phyloP scores from a whole-genome alignment of 139 green algal species.

The Eudorina sp. region DNA sequence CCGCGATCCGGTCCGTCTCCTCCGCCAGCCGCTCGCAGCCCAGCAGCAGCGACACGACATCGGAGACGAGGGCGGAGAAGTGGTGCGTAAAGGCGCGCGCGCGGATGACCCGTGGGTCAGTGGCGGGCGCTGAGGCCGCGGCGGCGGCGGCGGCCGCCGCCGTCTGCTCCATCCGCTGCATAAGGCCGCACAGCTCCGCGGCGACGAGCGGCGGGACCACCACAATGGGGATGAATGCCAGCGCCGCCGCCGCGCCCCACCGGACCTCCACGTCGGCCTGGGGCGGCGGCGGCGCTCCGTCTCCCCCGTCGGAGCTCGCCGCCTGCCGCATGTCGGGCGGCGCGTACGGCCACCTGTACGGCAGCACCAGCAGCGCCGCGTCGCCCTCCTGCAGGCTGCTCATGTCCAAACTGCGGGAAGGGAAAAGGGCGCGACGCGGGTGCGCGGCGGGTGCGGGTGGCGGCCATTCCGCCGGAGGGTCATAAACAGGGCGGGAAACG shows the following conservation, averaged over 20 bases:
- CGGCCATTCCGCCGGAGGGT: no score
- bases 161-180: conserved; percentile 17
- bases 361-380: conserved; percentile 36
- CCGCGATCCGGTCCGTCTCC: not conserved
- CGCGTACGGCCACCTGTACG: not conserved
- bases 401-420: not conserved
- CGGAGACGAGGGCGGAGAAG: not conserved
- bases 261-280: not conserved
- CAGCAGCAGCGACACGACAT: conserved; percentile 17
- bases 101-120: not conserved
- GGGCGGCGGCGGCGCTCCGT: not conserved
- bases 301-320: no score
- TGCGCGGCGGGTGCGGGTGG: no score
- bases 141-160: not conserved
- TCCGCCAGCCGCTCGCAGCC: not conserved
- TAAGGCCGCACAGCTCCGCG: conserved; percentile 3
- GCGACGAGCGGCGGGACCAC: not conserved
- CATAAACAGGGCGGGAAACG: no score
- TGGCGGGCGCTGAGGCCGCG: not conserved
- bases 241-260: not conserved
- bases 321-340: not conserved
- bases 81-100: conserved; percentile 25
- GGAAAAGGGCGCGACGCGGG: no score
- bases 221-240: not conserved
- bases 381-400: not conserved